These are phyloP conservation scores for Medicago truncatula DNA, from an alignment of 306 rosid species.

Conservation along the genomic window DNA sequence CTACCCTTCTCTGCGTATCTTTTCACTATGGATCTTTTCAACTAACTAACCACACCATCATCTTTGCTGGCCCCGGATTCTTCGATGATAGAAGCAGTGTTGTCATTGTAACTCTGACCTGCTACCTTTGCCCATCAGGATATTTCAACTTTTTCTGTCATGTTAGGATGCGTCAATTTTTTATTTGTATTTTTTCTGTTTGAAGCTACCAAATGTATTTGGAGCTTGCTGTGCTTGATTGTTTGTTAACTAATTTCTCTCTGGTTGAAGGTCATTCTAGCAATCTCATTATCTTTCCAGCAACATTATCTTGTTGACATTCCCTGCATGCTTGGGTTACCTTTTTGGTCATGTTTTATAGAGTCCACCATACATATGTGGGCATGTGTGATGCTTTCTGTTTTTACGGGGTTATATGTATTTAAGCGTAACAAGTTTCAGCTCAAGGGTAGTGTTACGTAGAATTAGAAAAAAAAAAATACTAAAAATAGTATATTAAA, in stretches of 20 bases:
- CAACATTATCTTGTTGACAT: background rate
- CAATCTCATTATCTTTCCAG: background rate
- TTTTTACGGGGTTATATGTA: background rate
- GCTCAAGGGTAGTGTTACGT: background rate
- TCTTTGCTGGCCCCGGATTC: background rate
- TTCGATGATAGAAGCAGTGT: background rate
- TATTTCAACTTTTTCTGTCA: background rate
- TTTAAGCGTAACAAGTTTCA: background rate
- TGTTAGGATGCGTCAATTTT: background rate
- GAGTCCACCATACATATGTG: background rate
- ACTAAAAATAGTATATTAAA: background rate
- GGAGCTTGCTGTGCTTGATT: slow-evolving; percentile 9
- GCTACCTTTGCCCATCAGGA: background rate
- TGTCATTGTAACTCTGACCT: background rate
- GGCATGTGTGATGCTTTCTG: background rate
- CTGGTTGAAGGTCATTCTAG: background rate
- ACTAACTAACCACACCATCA: background rate
- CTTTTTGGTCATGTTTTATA: background rate
- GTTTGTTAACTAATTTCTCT: background rate
- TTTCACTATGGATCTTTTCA: background rate
- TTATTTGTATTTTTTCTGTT: background rate
- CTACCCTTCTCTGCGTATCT: background rate
- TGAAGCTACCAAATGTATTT: slow-evolving; percentile 24
- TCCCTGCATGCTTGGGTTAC: background rate
- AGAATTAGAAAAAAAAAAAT: background rate